phyloP scores from a whole-genome alignment of 768 basidiomycete species.

The Rhodotorula diobovata region DNA sequence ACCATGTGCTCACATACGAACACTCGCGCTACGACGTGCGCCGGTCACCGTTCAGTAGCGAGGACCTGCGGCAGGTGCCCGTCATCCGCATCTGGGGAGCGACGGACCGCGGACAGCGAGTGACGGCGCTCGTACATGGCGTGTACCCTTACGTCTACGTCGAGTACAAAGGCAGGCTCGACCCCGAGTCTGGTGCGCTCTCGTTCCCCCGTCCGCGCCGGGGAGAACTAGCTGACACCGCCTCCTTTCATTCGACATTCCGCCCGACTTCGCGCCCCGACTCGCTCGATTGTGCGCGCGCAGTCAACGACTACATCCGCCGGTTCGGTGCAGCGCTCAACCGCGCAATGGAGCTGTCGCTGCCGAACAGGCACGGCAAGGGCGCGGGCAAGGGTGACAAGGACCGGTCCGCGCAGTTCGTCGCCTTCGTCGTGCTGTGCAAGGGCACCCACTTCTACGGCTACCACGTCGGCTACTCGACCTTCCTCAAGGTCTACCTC shows the following conservation, averaged over 20 bases:
- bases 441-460: slow-evolving; percentile 97
- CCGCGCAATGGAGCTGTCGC: slow-evolving; percentile 73
- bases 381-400: no score
- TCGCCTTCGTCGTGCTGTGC: slow-evolving; percentile 71
- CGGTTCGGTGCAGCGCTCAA: slow-evolving; percentile 72
- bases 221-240: not conserved
- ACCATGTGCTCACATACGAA: slow-evolving; percentile 1
- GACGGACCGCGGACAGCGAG: slow-evolving; percentile 68
- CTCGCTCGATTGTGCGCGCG: no score
- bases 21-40: slow-evolving; percentile 18
- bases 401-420: slow-evolving; percentile 44
- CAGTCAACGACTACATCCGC: slow-evolving; percentile 69
- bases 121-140: slow-evolving; percentile 87
- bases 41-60: slow-evolving; percentile 18
- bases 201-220: not conserved
- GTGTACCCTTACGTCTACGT: slow-evolving; percentile 90
- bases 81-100: slow-evolving; percentile 80
- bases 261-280: no score
- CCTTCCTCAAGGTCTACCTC: slow-evolving; percentile 81
- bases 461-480: slow-evolving; percentile 74
- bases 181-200: slow-evolving; percentile 60
- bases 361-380: slow-evolving; percentile 59
- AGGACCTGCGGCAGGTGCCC: slow-evolving; percentile 50
- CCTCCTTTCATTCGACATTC: not conserved
- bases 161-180: slow-evolving; percentile 68